Conservation (phyloP, 23 red algal species). For the Cyanidiococcus yangmingshanensis region DNA sequence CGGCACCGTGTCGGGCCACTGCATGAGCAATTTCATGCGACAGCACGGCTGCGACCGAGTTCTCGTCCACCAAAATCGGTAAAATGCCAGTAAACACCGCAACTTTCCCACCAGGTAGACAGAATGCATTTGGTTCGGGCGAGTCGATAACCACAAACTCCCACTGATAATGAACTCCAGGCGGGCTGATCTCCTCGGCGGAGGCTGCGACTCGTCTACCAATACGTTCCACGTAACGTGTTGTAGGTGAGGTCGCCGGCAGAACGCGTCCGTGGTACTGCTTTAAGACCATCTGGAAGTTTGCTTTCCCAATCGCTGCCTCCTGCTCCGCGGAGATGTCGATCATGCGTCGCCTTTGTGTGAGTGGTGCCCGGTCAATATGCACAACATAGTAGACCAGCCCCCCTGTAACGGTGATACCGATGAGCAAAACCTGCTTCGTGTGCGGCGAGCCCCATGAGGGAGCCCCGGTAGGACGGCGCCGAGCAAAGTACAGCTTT, state of each 20-base stretch:
- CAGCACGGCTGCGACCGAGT: slow-evolving; percentile 67
- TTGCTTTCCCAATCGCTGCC: slow-evolving; percentile 32
- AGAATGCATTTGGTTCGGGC: slow-evolving; percentile 75
- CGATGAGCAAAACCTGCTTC: not conserved
- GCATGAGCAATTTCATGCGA: slow-evolving; percentile 92
- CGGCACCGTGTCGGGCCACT: slow-evolving; percentile 63
- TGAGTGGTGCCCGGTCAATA: slow-evolving; percentile 64
- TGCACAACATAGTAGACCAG: slow-evolving; percentile 19
- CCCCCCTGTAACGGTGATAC: not conserved
- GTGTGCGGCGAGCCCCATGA: not conserved
- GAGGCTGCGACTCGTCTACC: slow-evolving; percentile 30
- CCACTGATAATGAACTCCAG: slow-evolving; percentile 55
- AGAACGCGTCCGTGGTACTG: slow-evolving; percentile 20
- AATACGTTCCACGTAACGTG: slow-evolving; percentile 42
- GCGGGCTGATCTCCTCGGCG: slow-evolving; percentile 19
- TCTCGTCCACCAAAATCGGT: slow-evolving; percentile 33
- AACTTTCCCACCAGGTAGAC: slow-evolving; percentile 79
- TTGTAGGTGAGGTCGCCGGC: slow-evolving; percentile 15
- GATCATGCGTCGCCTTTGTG: slow-evolving; percentile 53
- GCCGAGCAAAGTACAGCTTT: not conserved
- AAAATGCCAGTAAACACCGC: slow-evolving; percentile 72
- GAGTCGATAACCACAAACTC: slow-evolving; percentile 59
- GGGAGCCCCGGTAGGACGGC: not conserved
- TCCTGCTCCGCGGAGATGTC: slow-evolving; percentile 47
- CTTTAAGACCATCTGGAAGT: slow-evolving; percentile 40